These are phyloP conservation scores for Solanum peruvianum DNA, from an alignment of 257 asterid species.

Conservation along the genomic window DNA sequence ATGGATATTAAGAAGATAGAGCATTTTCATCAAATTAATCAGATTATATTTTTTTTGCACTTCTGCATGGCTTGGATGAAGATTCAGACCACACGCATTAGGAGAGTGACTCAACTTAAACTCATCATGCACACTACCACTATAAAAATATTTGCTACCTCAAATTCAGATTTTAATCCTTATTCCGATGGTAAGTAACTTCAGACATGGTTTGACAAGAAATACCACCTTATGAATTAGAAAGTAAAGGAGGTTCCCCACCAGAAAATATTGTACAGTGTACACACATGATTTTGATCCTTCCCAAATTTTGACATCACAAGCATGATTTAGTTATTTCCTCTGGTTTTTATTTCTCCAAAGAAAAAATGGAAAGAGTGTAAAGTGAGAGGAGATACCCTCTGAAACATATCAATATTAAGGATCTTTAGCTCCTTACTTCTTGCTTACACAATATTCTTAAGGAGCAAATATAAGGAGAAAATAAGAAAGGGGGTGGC, in stretches of 20 bases:
- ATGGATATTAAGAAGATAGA: background rate
- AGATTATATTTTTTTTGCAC: background rate
- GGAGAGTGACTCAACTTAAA: background rate
- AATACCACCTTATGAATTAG: background rate
- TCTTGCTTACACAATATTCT: background rate
- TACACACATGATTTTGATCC: background rate
- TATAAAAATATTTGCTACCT: background rate
- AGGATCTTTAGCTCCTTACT: background rate
- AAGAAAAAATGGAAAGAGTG: background rate
- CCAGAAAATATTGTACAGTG: background rate
- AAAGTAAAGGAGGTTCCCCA: background rate
- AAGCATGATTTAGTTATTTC: background rate
- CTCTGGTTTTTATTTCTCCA: background rate
- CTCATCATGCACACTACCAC: background rate
- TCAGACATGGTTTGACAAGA: background rate
- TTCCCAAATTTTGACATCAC: background rate
- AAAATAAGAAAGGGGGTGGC: background rate
- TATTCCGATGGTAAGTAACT: background rate
- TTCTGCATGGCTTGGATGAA: background rate
- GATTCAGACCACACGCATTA: background rate
- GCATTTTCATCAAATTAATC: background rate
- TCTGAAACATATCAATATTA: background rate
- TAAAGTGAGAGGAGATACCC: background rate
- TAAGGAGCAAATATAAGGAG: background rate
- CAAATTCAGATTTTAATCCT: background rate